These are phyloP conservation scores for Mucor circinelloides DNA, from an alignment of 371 early-diverging fungal genomes.

Conservation along the genomic window DNA sequence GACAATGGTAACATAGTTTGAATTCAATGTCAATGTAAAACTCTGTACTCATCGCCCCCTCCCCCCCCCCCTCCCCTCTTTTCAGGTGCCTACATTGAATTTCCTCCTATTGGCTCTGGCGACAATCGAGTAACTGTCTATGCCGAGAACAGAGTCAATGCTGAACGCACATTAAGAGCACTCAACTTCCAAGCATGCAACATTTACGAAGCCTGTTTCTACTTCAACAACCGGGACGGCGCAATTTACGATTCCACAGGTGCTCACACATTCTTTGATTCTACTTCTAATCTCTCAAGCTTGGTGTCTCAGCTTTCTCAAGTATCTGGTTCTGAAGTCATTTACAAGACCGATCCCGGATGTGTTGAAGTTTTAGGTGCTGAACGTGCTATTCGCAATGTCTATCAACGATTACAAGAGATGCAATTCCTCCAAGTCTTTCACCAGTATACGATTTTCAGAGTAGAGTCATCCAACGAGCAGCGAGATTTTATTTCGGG, in stretches of 20 bases:
- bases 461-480: conserved; percentile 77
- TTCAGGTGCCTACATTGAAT: conserved; percentile 54
- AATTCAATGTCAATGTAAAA: not conserved
- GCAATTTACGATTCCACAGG: conserved; percentile 32
- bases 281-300: conserved; percentile 37
- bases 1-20: conserved; percentile 65
- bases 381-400: conserved; percentile 61
- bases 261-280: conserved; percentile 34
- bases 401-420: conserved; percentile 56
- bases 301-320: conserved; percentile 57
- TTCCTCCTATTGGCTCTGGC: conserved; percentile 68
- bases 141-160: conserved; percentile 71
- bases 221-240: conserved; percentile 44
- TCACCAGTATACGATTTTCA: conserved; percentile 36
- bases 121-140: conserved; percentile 56
- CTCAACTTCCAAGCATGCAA: conserved; percentile 63
- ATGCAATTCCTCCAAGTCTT: conserved; percentile 44
- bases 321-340: conserved; percentile 61
- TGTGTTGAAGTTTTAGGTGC: conserved; percentile 72
- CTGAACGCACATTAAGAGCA: conserved; percentile 70
- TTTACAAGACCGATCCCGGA: conserved; percentile 47
- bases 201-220: conserved; percentile 63
- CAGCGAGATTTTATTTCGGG: conserved; percentile 92
- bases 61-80: no score
- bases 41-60: not conserved